Conservation (phyloP, 2,329 filamentous ascomycete genomes). For the Thermomyces lanuginosus region DNA sequence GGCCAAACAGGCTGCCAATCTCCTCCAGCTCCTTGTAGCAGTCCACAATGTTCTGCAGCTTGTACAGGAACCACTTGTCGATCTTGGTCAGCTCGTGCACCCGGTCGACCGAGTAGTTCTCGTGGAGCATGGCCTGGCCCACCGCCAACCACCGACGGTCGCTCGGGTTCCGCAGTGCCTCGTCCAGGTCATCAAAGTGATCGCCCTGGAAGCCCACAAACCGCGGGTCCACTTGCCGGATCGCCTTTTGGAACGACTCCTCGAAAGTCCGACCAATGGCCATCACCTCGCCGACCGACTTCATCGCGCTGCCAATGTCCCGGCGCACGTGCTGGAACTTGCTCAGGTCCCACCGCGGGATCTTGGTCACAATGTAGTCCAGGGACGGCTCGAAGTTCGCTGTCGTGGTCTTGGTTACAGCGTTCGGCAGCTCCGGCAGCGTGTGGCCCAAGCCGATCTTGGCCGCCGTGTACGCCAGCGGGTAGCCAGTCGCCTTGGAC, state of each 20-base stretch:
- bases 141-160: constrained; percentile 96
- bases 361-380: constrained; percentile 97
- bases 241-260: constrained; percentile 97
- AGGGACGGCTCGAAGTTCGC: constrained; percentile 97
- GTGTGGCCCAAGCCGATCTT: constrained; percentile 96
- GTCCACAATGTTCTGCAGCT: constrained; percentile 93
- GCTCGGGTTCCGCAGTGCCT: constrained; percentile 77
- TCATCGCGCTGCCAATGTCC: constrained; percentile 95
- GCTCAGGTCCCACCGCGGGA: constrained; percentile 92
- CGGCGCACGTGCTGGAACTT: constrained; percentile 99
- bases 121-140: constrained; percentile 93
- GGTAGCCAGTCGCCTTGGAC: constrained; percentile 96
- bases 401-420: constrained; percentile 95
- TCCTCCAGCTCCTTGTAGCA: constrained; percentile 73
- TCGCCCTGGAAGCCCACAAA: constrained; percentile 91
- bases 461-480: constrained; percentile 88
- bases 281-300: constrained; percentile 98
- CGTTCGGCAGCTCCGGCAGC: constrained; percentile 88
- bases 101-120: constrained; percentile 82
- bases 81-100: constrained; percentile 94
- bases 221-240: constrained; percentile 84
- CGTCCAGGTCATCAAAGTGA: constrained; percentile 84
- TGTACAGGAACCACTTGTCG: constrained; percentile 98
- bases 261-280: constrained; percentile 97
- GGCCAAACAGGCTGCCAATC: constrained; percentile 61